Percentiles rank a stretch among this genome's conserved stretches.
Conservation (phyloP, 805 yeast species). For the Saccharomycopsis sp. region DNA sequence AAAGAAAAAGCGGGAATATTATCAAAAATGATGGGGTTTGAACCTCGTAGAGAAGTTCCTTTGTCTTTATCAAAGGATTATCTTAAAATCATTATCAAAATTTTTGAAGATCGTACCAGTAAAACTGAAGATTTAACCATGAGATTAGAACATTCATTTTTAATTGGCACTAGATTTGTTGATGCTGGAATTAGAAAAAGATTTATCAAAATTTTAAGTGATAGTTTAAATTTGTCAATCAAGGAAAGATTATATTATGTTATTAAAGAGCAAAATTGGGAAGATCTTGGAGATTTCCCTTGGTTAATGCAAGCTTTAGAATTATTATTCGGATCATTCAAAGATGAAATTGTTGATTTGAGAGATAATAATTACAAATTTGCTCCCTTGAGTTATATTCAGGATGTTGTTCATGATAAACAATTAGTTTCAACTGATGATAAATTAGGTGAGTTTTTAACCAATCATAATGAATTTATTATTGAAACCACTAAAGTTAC, state of each 20-base stretch:
- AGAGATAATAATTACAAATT: conserved; percentile 39
- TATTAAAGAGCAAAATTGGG: conserved; percentile 97
- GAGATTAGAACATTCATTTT: conserved; percentile 91
- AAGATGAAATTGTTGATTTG: conserved; percentile 38
- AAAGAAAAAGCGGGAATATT: conserved; percentile 94
- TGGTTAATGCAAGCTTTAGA: conserved; percentile 95
- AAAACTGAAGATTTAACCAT: conserved; percentile 83
- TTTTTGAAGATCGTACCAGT: conserved; percentile 71
- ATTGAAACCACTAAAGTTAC: conserved; percentile 25
- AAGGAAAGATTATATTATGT: conserved; percentile 76
- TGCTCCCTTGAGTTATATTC: conserved; percentile 37
- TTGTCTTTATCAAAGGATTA: conserved; percentile 55
- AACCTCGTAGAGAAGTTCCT: conserved; percentile 74
- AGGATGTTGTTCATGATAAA: conserved; percentile 18
- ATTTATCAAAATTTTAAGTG: conserved; percentile 69
- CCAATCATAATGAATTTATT: conserved; percentile 27
- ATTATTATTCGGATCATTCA: conserved; percentile 70
- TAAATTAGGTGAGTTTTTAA: conserved; percentile 25
- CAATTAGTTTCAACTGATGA: conserved; percentile 19
- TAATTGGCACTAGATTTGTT: conserved; percentile 82
- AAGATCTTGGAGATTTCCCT: conserved; percentile 79
- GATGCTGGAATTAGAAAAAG: conserved; percentile 66
- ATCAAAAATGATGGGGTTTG: conserved; percentile 89
- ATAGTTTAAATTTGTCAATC: conserved; percentile 68
- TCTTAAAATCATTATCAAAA: conserved; percentile 76